Evolutionary conservation across 1,284 basidiomycete genomes (phyloP).

Genomic region (Prillingera fragicola): DNA sequence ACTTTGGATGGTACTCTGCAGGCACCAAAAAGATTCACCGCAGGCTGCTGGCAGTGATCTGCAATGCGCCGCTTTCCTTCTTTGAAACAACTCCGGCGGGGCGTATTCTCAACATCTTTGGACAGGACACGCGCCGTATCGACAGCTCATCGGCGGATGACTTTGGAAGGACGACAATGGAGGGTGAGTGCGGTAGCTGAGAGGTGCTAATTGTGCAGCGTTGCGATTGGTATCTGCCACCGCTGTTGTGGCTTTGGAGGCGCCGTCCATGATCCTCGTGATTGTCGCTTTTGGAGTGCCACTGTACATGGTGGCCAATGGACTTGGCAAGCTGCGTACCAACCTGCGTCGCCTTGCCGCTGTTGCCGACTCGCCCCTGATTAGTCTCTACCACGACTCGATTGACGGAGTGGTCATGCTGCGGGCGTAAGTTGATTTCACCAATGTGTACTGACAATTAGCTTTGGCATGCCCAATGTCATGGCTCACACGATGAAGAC

Average conservation of each 20-base stretch:
- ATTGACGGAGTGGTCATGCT: conserved; percentile 50
- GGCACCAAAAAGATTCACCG: conserved; percentile 61
- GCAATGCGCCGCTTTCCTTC: conserved; percentile 65
- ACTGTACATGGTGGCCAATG: conserved; percentile 27
- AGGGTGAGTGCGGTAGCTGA: conserved; percentile 45
- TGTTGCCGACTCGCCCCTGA: conserved; percentile 46
- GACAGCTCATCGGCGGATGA: conserved; percentile 53
- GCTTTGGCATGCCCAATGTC: conserved; percentile 37
- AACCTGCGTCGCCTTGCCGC: conserved; percentile 39
- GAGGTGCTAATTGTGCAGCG: conserved; percentile 8
- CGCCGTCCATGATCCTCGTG: conserved; percentile 31
- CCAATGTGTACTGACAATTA: neutral
- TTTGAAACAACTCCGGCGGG: conserved; percentile 80
- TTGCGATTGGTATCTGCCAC: conserved; percentile 15
- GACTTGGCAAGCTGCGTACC: conserved; percentile 39
- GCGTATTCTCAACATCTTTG: conserved; percentile 50
- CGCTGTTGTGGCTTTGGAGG: conserved; percentile 22
- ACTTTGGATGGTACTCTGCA: conserved; percentile 55
- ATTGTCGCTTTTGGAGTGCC: conserved; percentile 27
- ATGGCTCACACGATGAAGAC: conserved; percentile 37
- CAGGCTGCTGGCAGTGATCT: conserved; percentile 55
- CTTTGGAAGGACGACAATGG: conserved; percentile 59
- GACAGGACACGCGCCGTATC: conserved; percentile 56
- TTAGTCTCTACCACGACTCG: conserved; percentile 49
- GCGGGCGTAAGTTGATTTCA: conserved; percentile 39